Evolutionary conservation across 768 basidiomycete species (phyloP), one percentile per base, ranked within the genome.

Genomic region (Rubroboletus pulcherrimus): DNA sequence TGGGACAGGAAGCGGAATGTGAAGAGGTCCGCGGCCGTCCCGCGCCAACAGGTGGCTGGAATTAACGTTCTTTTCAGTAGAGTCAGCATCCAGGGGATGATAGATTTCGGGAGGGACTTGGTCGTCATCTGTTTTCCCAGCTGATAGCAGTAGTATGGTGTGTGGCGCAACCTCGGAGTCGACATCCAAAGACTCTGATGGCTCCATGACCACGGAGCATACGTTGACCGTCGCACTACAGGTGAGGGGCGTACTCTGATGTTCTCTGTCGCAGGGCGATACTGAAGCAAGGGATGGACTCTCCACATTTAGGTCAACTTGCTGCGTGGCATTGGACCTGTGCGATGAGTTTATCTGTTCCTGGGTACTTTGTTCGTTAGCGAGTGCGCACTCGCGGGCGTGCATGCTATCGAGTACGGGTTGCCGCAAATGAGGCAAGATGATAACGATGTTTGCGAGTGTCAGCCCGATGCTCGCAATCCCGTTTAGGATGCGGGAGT

Each of bases 381-480:
- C 44, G 40, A 47, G 53, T 33, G 30, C 15, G 14, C 12, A 19
- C 30, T 50, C 47, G 49, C 12, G 24, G 41, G 54, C 24, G 14
- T 30, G 51, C 5, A 58, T 45, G 49, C 52, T 56, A 43, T 64
- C 51, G 17, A 62, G 55, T 12, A 62, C 24, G 30, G 67, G 52
- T 53, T 62, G 64, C n/a, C 66, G 64, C 37, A 67, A 41, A 39
- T 60, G 35, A 21, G 66, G 67, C 29, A 66, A 49, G 53, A 69
- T 59, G 47, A 51, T 34, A 53, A 55, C 67, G 42, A 67, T 62
- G 48, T 67, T 62, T 35, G 42, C 53, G 41, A 67, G 65, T 5
- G 66, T 69, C 53, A 67, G 42, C 6, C 66, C 66, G 31, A 69
- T 62, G 41, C 62, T 49, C 33, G 66, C 67, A 11, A 67, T 48